Evolutionary conservation across 495 filamentous ascomycete genomes (phyloP).

Genomic region (Halenospora varia): DNA sequence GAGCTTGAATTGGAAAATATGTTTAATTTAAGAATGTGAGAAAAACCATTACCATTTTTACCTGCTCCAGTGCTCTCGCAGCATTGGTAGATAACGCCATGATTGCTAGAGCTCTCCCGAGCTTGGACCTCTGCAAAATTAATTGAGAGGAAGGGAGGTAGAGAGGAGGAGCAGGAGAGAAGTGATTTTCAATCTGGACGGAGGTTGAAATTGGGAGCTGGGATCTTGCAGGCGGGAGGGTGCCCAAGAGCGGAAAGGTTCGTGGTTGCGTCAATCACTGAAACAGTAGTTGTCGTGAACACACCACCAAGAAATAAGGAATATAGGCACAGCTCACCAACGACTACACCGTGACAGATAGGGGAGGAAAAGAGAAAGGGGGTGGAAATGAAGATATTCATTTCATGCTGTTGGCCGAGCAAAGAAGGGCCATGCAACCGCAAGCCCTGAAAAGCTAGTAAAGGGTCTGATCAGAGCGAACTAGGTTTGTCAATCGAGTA

Average conservation of each 20-base stretch:
- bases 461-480: not conserved
- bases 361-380: not conserved
- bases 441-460: not conserved
- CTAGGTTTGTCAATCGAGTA: not conserved
- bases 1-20: no score
- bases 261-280: not conserved
- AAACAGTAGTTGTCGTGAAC: not conserved
- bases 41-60: constrained; percentile 20
- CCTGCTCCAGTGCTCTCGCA: constrained; percentile 15
- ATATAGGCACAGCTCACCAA: no score
- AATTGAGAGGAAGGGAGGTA: not conserved
- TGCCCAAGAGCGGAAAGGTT: not conserved
- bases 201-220: not conserved
- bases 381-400: not conserved
- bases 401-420: not conserved
- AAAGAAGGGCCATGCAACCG: not conserved
- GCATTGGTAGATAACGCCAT: constrained; percentile 21
- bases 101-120: not conserved
- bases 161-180: not conserved
- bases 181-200: not conserved
- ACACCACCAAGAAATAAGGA: not conserved
- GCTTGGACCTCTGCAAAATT: not conserved
- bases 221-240: not conserved
- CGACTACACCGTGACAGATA: not conserved
- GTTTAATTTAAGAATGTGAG: no score